Evolutionary conservation across 116 monocot genomes (phyloP).

Genomic region (Iris pallida): DNA sequence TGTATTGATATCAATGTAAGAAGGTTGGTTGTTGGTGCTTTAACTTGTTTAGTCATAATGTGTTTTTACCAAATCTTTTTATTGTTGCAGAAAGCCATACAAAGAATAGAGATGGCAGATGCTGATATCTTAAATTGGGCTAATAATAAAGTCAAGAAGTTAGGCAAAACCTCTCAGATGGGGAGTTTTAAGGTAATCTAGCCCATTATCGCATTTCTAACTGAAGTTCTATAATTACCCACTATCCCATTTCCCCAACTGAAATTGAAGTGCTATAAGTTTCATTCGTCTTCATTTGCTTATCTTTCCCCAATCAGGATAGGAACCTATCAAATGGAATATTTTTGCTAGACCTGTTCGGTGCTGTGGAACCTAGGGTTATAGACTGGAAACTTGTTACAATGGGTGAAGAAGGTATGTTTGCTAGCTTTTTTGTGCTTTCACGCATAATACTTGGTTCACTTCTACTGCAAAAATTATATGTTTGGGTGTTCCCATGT

Average conservation of each 20-base stretch:
- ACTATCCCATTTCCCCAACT: no score
- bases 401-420: slow-evolving; percentile 47
- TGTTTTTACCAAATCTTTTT: slow-evolving; percentile 11
- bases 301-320: slow-evolving; percentile 30
- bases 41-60: not conserved
- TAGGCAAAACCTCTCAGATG: slow-evolving; percentile 41
- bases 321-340: slow-evolving; percentile 41
- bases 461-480: no score
- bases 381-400: slow-evolving; percentile 60
- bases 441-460: no score
- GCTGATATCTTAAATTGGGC: slow-evolving; percentile 62
- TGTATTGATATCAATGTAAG: slow-evolving; percentile 60
- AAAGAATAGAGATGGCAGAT: slow-evolving; percentile 73
- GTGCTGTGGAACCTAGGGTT: slow-evolving; percentile 47
- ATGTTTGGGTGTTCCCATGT: no score
- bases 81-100: slow-evolving; percentile 62
- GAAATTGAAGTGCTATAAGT: no score
- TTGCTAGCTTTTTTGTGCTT: slow-evolving; percentile 4
- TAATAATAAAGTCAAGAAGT: slow-evolving; percentile 38
- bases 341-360: slow-evolving; percentile 52
- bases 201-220: no score
- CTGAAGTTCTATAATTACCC: no score
- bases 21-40: slow-evolving; percentile 4
- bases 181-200: slow-evolving; percentile 68
- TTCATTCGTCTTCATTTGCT: no score